Percentiles rank a stretch among this genome's conserved stretches.
Conservation (phyloP, 2,329 filamentous ascomycete species). For the Metarhizium anisopliae region DNA sequence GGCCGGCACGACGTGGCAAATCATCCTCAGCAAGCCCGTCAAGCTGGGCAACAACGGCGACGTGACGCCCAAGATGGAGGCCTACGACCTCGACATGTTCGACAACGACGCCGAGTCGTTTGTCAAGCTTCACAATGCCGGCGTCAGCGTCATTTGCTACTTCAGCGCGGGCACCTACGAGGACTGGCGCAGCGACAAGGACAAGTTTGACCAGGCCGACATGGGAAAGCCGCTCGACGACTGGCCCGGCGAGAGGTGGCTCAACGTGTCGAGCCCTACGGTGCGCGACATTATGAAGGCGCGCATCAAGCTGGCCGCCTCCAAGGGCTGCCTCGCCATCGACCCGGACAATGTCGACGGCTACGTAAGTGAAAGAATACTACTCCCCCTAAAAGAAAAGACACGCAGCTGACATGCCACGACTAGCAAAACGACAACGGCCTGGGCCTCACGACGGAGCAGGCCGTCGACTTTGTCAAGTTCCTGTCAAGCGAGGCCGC, state of each 20-base stretch:
- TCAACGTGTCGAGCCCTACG: slow-evolving; percentile 42
- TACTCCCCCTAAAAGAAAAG: background rate
- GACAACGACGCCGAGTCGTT: slow-evolving; percentile 38
- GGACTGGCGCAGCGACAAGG: slow-evolving; percentile 48
- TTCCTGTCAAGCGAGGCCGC: slow-evolving; percentile 50
- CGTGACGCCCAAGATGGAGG: slow-evolving; percentile 36
- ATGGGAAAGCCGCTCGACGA: slow-evolving; percentile 49
- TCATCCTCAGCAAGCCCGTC: slow-evolving; percentile 41
- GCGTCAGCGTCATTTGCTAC: slow-evolving; percentile 63
- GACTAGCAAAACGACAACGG: slow-evolving; percentile 48
- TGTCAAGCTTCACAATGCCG: slow-evolving; percentile 41
- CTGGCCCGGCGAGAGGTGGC: slow-evolving; percentile 59
- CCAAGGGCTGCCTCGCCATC: slow-evolving; percentile 59
- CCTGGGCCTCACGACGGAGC: slow-evolving; percentile 39
- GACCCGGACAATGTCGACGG: slow-evolving; percentile 66
- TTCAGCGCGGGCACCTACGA: slow-evolving; percentile 64
- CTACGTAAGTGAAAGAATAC: slow-evolving; percentile 24
- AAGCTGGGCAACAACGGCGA: slow-evolving; percentile 15
- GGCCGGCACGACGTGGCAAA: slow-evolving; percentile 50
- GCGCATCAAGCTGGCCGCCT: slow-evolving; percentile 47
- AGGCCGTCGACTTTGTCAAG: slow-evolving; percentile 49
- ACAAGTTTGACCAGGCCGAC: slow-evolving; percentile 44
- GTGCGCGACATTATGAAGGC: slow-evolving; percentile 55
- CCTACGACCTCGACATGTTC: slow-evolving; percentile 44
- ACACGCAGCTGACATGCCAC: background rate